Conservation (phyloP, 352 stramenopile genomes). For the Pythium aphanidermatum region DNA sequence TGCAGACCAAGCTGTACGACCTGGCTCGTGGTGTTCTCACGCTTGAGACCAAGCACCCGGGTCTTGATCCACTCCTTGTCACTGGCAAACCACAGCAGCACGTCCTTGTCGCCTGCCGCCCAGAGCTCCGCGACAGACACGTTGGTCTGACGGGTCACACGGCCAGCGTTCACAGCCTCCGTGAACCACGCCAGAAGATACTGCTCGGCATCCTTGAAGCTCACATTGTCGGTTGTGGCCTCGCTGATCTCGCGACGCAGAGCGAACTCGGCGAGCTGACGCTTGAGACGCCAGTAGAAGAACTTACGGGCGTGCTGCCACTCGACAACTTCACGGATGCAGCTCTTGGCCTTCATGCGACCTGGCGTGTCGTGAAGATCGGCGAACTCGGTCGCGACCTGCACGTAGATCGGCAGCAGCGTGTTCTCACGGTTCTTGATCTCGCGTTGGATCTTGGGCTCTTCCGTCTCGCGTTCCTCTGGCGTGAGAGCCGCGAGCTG, state of each 20-base stretch:
- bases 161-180: conserved; percentile 68
- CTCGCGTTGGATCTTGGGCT: conserved; percentile 77
- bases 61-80: conserved; percentile 77
- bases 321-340: conserved; percentile 95
- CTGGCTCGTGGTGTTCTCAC: conserved; percentile 66
- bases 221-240: conserved; percentile 28
- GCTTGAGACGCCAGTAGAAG: conserved; percentile 98
- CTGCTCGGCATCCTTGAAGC: conserved; percentile 52
- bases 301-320: conserved; percentile 94
- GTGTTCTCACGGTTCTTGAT: conserved; percentile 91
- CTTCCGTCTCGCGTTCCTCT: conserved; percentile 33
- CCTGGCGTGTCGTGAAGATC: conserved; percentile 99
- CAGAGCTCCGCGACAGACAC: conserved; percentile 64
- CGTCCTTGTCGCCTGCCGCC: conserved; percentile 64
- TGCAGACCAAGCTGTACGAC: conserved; percentile 70
- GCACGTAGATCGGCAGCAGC: conserved; percentile 95
- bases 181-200: conserved; percentile 80
- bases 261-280: conserved; percentile 96
- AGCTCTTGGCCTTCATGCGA: conserved; percentile 99
- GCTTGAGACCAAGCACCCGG: conserved; percentile 43
- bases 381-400: conserved; percentile 99
- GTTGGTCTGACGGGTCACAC: conserved; percentile 56
- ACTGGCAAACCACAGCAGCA: conserved; percentile 70
- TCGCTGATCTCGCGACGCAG: conserved; percentile 60
- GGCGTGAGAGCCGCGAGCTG: conserved; percentile 55